Base-by-base conservation (phyloP, 2,329 filamentous ascomycete species). In the Alternaria infectoria region DNA sequence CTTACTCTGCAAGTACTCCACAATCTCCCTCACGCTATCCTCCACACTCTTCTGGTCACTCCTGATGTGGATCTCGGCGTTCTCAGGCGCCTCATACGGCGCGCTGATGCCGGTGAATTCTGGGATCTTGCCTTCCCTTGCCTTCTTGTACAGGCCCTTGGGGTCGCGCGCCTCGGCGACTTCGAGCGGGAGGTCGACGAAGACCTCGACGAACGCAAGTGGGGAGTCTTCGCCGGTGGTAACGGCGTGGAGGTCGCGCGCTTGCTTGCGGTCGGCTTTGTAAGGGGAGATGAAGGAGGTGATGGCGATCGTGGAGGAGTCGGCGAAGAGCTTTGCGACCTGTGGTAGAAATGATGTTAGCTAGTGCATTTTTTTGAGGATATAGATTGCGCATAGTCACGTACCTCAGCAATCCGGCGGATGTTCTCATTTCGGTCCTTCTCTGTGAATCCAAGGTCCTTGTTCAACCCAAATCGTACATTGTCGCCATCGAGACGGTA, bases 401-500 rank as follows among this genome's bases (percentile, higher is more conserved):
- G 26, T 74, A 83, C 83, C 86, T 99, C 95, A 58, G 92, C 93
- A 76, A 99, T 97, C 69, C 96, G 90, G 65, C 96, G 90, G 79
- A 99, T 99, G 85, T 99, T 99, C 87, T 99, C 96, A 79, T 95
- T 96, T 73, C 96, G 90, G 85, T 97, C 94, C 78, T 89, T 89
- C 79, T 97, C 95, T 69, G 89, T 91, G 86, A 98, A 99, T 15
- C 95, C 95, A 11, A 99, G 88, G 84, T 98, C 95, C 83, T 96
- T 97, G 89, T 98, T 99, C 71, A 99, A 87, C 15, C 96, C 96
- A 84, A 98, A 97, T 65, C 96, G 95, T 70, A 99, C 91, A 83
- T 99, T 99, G 87, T 99, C 96, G 76, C 95, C 96, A 82, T 99
- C 96, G 28, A 99, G 90, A 57, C 96, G 90, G 87, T 99, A 99